phyloP scores from a whole-genome alignment of 163 green algal genomes.

The Dunaliella salina region DNA sequence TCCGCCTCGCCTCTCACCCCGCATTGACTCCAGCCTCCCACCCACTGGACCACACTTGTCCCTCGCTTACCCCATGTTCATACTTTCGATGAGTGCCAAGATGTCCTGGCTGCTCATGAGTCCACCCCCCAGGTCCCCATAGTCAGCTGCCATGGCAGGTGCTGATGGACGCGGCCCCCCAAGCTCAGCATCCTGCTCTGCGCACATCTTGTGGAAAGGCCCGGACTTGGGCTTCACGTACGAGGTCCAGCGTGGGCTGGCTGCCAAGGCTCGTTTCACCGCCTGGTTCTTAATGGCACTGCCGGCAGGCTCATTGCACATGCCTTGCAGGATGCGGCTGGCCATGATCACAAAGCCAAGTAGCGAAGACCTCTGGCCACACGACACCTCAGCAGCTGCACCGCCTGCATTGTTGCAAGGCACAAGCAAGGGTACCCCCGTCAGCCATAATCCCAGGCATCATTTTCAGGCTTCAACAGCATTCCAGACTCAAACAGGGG shows the following conservation, averaged over 20 bases:
- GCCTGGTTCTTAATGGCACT: constrained; percentile 30
- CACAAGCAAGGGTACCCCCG: too few relatives aligned
- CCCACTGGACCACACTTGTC: too few relatives aligned
- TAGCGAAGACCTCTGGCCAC: constrained; percentile 11
- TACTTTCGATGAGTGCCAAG: constrained; percentile 37
- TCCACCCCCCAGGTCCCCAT: constrained; percentile 28
- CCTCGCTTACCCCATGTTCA: constrained; percentile 13
- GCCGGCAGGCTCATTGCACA: constrained; percentile 26
- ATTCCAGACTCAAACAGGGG: too few relatives aligned
- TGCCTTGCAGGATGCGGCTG: constrained; percentile 25
- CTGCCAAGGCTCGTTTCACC: constrained; percentile 22
- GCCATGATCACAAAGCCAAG: constrained; percentile 34
- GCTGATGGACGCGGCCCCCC: constrained; percentile 24
- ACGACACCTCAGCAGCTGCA: constrained; percentile 12
- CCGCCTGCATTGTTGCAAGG: background rate
- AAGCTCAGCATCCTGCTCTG: constrained; percentile 42
- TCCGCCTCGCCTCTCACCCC: too few relatives aligned
- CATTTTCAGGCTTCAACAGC: too few relatives aligned
- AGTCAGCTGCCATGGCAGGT: constrained; percentile 8
- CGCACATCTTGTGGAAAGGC: constrained; percentile 21
- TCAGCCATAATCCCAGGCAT: too few relatives aligned
- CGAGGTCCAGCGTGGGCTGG: background rate
- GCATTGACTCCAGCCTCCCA: too few relatives aligned
- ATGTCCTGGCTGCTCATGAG: constrained; percentile 40
- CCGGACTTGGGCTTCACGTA: constrained; percentile 6